phyloP scores from a whole-genome alignment of 176 grass and related monocot genomes.

The Phoenix roebelenii region DNA sequence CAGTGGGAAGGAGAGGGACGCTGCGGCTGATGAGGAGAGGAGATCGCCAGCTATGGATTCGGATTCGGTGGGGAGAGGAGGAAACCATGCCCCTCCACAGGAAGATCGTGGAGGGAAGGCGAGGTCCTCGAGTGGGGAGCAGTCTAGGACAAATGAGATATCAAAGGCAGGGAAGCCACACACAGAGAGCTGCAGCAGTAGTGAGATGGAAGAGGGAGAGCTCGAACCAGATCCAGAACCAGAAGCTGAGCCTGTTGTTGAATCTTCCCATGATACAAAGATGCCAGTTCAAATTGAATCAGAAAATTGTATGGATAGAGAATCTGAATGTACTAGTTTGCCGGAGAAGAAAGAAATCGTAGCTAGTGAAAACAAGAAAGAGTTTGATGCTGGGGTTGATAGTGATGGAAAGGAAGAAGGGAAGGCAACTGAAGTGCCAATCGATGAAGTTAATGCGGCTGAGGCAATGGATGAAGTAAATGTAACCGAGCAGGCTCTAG shows the following conservation, averaged over 20 bases:
- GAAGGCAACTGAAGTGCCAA: not conserved
- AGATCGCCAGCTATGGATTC: constrained; percentile 25
- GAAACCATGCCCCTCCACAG: constrained; percentile 5
- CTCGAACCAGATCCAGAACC: constrained; percentile 47
- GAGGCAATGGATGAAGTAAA: not conserved
- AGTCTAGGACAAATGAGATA: constrained; percentile 27
- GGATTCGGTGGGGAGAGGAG: constrained; percentile 25
- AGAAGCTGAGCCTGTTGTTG: constrained; percentile 10
- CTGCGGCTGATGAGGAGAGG: constrained; percentile 18
- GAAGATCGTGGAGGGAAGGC: constrained; percentile 3
- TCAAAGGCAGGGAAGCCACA: constrained; percentile 25
- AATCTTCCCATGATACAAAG: constrained; percentile 15
- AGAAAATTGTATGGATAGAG: constrained; percentile 19
- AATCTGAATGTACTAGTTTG: not conserved
- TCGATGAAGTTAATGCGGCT: not conserved
- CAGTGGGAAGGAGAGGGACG: constrained; percentile 24
- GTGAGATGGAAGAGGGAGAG: constrained; percentile 94
- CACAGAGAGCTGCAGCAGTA: constrained; percentile 25
- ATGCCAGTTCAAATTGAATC: constrained; percentile 15
- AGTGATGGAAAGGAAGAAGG: constrained; percentile 12
- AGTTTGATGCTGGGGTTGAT: constrained; percentile 5
- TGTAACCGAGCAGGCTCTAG: not conserved
- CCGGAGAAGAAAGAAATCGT: not conserved
- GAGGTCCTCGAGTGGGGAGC: constrained; percentile 18
- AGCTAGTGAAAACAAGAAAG: constrained; percentile 5